Evolutionary conservation across 352 stramenopile genomes (phyloP).

Genomic region (Globisporangium middletonii): DNA sequence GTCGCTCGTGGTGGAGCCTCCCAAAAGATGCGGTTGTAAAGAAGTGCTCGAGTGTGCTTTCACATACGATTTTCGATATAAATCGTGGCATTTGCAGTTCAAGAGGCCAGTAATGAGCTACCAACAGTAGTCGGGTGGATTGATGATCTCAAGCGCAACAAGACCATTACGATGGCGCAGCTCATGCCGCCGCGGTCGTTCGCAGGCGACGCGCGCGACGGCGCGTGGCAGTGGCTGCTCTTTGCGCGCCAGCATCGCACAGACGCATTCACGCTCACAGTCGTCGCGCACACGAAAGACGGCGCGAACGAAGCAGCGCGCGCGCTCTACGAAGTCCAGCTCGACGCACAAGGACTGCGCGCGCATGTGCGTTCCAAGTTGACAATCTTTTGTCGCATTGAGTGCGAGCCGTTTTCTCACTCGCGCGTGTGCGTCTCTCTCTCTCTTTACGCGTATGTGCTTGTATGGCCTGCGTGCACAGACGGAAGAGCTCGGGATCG

Average conservation of each 20-base stretch:
- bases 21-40: neutral
- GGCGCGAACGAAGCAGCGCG: neutral
- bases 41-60: neutral
- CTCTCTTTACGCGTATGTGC: neutral
- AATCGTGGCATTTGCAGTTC: neutral
- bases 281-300: conserved; percentile 11
- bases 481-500: conserved; percentile 55
- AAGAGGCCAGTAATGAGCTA: neutral
- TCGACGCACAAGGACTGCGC: conserved; percentile 12
- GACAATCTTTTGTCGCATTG: no score
- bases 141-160: neutral
- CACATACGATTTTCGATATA: neutral
- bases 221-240: conserved; percentile 41
- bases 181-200: conserved; percentile 26
- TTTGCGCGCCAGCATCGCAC: conserved; percentile 23
- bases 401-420: neutral
- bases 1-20: no score
- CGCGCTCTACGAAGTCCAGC: conserved; percentile 28
- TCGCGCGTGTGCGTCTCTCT: neutral
- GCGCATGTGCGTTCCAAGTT: neutral
- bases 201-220: conserved; percentile 13
- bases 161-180: neutral
- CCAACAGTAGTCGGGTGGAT: neutral
- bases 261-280: conserved; percentile 27
- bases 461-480: conserved; percentile 6